Evolutionary conservation across 208 protist species (phyloP), one percentile per base, ranked within the genome.

Genomic region (Jaenimonas drosophilae): DNA sequence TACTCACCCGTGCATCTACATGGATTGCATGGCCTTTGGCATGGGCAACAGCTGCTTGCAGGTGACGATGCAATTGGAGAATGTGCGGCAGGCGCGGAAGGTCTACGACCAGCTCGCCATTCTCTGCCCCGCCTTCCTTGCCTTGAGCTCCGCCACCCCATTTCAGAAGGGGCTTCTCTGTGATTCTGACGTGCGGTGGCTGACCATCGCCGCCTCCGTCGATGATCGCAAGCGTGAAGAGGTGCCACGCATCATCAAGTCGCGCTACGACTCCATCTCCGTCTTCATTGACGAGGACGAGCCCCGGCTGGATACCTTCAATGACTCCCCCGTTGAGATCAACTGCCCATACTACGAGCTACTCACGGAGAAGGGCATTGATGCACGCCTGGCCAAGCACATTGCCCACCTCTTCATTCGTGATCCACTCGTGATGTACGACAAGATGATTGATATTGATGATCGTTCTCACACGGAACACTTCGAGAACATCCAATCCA

Each of bases 21-120:
- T 99, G 96, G 98, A 99, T 66, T 96, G 96, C 63, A 99, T 99
- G 98, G 96, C 90, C 2, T 99, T 99, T 67, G 98, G 98, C 33
- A 99, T 99, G 98, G 98, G 98, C 25, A 76, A 59, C 57, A 96
- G 85, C 62, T 99, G 97, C 52, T 64, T 99, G n/a, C 98, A 99
- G 73, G 77, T 96, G 7, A 99, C 97, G 20, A 97, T 98, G 64
- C 96, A 98, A 65, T 70, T 96, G 4, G 46, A 69, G 24, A 76
- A 96, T 55, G 72, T 98, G 2, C 41, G 72, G 17, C 78, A 99
- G 59, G 96, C 97, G 1, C 79, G 97, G 28, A 46, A 90, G 44
- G 72, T 99, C 0, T 99, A 99, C 55, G 97, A 99, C 62, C 97
- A 99, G 52, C 75, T 99, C 4, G 94, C 84, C 28, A 81, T 96